These are phyloP conservation scores for Botrytis tulipae DNA, from an alignment of 2,329 filamentous ascomycete genomes.

Conservation along the genomic window DNA sequence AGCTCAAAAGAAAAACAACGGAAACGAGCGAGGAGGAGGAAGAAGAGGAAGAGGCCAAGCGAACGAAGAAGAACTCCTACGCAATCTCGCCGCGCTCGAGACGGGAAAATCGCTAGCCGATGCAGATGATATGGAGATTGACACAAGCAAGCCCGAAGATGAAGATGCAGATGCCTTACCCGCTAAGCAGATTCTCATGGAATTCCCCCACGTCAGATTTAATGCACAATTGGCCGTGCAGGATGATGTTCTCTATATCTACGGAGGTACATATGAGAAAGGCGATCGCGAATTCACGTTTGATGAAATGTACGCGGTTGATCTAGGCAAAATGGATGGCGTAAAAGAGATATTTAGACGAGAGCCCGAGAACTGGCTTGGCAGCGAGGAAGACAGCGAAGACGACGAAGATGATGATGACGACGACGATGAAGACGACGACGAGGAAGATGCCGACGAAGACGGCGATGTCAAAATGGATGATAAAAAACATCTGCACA, in stretches of 20 bases:
- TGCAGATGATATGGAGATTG: constrained; percentile 49
- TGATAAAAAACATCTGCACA: constrained; percentile 38
- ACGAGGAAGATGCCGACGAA: constrained; percentile 46
- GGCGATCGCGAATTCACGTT: constrained; percentile 94
- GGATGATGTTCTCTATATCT: constrained; percentile 89
- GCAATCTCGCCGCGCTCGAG: constrained; percentile 82
- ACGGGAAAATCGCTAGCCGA: constrained; percentile 64
- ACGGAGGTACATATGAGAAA: constrained; percentile 92
- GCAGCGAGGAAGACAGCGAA: constrained; percentile 62
- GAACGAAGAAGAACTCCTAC: constrained; percentile 85
- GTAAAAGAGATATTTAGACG: constrained; percentile 87
- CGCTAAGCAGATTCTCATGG: constrained; percentile 65
- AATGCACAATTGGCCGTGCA: constrained; percentile 89
- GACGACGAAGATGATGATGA: constrained; percentile 56
- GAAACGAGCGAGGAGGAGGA: constrained; percentile 53
- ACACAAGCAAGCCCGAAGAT: constrained; percentile 47
- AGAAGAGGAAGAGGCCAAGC: constrained; percentile 77
- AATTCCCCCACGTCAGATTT: constrained; percentile 87
- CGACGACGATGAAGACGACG: constrained; percentile 48
- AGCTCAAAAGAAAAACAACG: constrained; percentile 60
- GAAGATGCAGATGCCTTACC: constrained; percentile 51
- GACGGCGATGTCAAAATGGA: constrained; percentile 46
- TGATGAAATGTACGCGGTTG: constrained; percentile 89
- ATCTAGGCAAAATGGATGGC: constrained; percentile 92
- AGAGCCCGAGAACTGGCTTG: constrained; percentile 81